Evolutionary conservation across 225 moss, liverwort and hornwort genomes (phyloP), one percentile per base, ranked within the genome.

Genomic region (Pseudoscleropodium purum): DNA sequence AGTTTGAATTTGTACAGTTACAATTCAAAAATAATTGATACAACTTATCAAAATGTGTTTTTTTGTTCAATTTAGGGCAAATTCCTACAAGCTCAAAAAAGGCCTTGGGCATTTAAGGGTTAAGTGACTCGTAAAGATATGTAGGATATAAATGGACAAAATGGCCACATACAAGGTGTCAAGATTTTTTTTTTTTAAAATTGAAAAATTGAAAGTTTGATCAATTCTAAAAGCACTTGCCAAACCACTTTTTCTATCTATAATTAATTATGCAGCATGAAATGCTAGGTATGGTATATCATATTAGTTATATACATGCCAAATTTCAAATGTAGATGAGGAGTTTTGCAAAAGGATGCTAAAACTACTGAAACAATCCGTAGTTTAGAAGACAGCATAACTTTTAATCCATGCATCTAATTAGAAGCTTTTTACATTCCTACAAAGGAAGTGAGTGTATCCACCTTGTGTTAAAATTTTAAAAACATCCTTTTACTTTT

Each of bases 371-470:
- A 5, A 70, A 24, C 23, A 23, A 7, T 4, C 2, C 2, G 0
- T 12, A 24, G 13, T 70, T 69, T 13, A 0, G 2, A 0, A 0
- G 24, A 4, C 7, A 23, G 1, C 1, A 69, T n/a, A 70, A 39
- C 4, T 0, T 1, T 47, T 47, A 47, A 47, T 47, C 47, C 47
- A 1, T 0, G 8, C 70, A 39, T 25, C 8, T 2, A 0, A 15
- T 72, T n/a, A n/a, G n/a, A n/a, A n/a, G n/a, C n/a, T n/a, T n/a
- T 12, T 37, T 70, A 70, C 72, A 41, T 72, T 39, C 15, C 15
- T 5, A 41, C 3, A 3, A 23, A 23, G 3, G 15, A 14, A 4
- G 41, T 41, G 26, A 72, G 26, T 41, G 26, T 15, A 0, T 23
- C 15, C 23, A 41, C 14, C 13, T 70, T 70, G 8, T n/a, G 25